Percentiles rank a stretch among this genome's conserved stretches.
Conservation (phyloP, 257 asterid species). For the Solanum microdontum region DNA sequence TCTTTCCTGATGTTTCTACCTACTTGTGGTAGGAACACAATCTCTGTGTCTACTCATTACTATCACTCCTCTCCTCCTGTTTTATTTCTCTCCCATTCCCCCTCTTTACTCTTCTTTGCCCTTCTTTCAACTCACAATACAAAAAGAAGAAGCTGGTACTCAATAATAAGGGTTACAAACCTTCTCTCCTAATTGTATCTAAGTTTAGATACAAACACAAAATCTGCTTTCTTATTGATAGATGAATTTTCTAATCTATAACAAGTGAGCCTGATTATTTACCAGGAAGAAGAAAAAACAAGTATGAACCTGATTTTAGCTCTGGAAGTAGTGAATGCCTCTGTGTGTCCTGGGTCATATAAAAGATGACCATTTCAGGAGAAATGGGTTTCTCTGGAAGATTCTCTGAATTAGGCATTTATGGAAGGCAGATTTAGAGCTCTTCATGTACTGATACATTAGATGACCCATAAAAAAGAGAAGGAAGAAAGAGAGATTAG, state of each 20-base stretch:
- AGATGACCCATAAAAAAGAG: background rate
- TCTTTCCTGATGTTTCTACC: background rate
- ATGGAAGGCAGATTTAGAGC: conserved; percentile 6
- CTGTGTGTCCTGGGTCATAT: conserved; percentile 85
- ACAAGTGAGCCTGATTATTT: background rate
- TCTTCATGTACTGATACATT: conserved; percentile 1
- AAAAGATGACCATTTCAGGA: conserved; percentile 63
- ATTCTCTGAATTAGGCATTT: conserved; percentile 33
- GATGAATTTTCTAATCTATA: background rate
- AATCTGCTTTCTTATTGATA: background rate
- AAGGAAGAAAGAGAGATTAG: background rate
- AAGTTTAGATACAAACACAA: background rate
- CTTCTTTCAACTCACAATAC: background rate
- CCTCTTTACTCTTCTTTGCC: background rate
- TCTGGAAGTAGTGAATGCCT: conserved; percentile 64
- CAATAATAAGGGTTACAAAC: background rate
- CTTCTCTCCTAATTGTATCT: background rate
- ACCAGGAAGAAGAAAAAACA: background rate
- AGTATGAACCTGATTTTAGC: conserved; percentile 52
- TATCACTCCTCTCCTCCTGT: background rate
- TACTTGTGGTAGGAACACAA: background rate
- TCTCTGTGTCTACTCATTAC: background rate
- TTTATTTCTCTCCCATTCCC: background rate
- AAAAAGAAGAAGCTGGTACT: background rate
- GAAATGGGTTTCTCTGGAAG: conserved; percentile 55